Evolutionary conservation across 2,329 filamentous ascomycete species (phyloP), one percentile per base, ranked within the genome.

Genomic region (Trichoderma cornu-damae): DNA sequence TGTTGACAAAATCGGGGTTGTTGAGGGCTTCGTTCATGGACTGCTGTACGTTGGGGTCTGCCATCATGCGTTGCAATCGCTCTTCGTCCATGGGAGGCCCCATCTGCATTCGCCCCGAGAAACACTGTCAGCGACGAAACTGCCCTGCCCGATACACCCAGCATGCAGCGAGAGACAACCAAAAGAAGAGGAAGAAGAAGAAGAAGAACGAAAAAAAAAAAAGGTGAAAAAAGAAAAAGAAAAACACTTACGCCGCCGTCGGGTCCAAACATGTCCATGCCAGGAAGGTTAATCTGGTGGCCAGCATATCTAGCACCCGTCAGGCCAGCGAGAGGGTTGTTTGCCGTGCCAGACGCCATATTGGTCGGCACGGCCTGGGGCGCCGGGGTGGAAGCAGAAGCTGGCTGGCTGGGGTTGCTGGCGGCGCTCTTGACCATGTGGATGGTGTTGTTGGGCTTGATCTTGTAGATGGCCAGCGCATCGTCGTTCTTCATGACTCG

Each of bases 381-480:
- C 7, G 77, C 66, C 26, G 74, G 67, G 22, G 75, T 68, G 14
- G 76, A 69, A 43, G 77, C 67, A 3, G 76, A 68, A 6, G 76
- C 67, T 1, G 75, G 64, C 49, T 75, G 73, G 44, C 79, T 65
- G 42, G 80, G 78, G 68, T 95, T 96, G 80, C 92, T 96, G 60
- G 89, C 89, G 43, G 94, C 93, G 70, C 91, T 95, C 79, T 96
- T 96, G 67, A 99, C 94, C 67, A 99, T 83, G 72, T 99, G 94
- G 65, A 99, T 85, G 16, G 93, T 97, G 73, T 97, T 94, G 62
- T 92, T 91, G 63, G 90, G 81, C 79, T 96, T 96, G 73, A 99
- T 92, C 79, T 96, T 97, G 78, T 95, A 95, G 57, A 84, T 84
- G 62, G 81, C 84, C 42, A 99, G 77, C 0, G 88, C 86, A 66